These are phyloP conservation scores for Hamigera avellanea DNA, from an alignment of 495 filamentous ascomycete genomes.

Conservation along the genomic window DNA sequence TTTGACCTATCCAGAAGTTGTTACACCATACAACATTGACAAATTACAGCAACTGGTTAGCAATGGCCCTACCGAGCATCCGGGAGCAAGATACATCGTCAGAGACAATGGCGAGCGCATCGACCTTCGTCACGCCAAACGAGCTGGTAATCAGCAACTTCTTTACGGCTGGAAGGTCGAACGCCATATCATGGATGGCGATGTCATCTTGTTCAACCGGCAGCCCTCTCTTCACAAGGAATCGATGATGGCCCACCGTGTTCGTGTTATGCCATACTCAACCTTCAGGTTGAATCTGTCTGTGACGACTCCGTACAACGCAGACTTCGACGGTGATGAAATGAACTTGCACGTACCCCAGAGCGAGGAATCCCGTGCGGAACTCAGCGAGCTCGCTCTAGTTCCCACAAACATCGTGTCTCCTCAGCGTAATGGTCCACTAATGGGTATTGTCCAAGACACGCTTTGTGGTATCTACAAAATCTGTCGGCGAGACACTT, in stretches of 20 bases:
- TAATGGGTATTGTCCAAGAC: conserved; percentile 99
- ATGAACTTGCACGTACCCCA: conserved; percentile 99
- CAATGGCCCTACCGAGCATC: conserved; percentile 89
- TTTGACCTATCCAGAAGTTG: conserved; percentile 91
- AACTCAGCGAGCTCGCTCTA: conserved; percentile 87
- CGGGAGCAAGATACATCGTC: conserved; percentile 91
- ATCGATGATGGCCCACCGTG: conserved; percentile 99
- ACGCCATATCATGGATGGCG: conserved; percentile 86
- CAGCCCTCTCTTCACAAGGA: conserved; percentile 98
- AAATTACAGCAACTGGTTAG: conserved; percentile 79
- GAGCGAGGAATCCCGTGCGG: conserved; percentile 87
- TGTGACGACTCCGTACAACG: conserved; percentile 97
- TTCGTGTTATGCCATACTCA: conserved; percentile 96
- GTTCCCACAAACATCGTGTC: conserved; percentile 97
- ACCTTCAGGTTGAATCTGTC: conserved; percentile 96
- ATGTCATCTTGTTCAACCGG: conserved; percentile 98
- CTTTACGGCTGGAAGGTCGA: conserved; percentile 99
- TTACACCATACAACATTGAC: conserved; percentile 95
- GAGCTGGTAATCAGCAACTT: conserved; percentile 67
- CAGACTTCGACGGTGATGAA: conserved; percentile 98
- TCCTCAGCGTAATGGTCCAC: conserved; percentile 87
- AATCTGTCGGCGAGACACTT: conserved; percentile 83
- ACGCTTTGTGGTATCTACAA: conserved; percentile 95
- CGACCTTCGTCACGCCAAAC: conserved; percentile 83
- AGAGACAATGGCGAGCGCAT: conserved; percentile 84